Evolutionary conservation across 164 flowering plant genomes (phyloP).

Genomic region (Kalanchoe fedtschenkoi): DNA sequence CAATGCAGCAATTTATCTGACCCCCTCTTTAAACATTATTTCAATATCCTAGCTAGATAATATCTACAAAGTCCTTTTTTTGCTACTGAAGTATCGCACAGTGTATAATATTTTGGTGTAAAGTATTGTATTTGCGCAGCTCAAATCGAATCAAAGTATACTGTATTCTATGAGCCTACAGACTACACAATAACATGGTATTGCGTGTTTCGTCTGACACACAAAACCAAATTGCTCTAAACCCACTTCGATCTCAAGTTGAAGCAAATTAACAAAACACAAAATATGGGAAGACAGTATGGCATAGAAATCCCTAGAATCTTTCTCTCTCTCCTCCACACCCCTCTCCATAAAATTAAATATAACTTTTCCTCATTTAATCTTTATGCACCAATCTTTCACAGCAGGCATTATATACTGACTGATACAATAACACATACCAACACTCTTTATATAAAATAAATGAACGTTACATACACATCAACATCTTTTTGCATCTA

Average conservation of each 20-base stretch:
- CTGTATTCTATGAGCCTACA: not conserved
- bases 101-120: no score
- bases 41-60: no score
- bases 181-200: slow-evolving; percentile 10
- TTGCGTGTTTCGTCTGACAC: slow-evolving; percentile 22
- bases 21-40: no score
- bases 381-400: slow-evolving; percentile 18
- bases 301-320: slow-evolving; percentile 14
- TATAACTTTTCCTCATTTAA: slow-evolving; percentile 17
- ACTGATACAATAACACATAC: slow-evolving; percentile 10
- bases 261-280: slow-evolving; percentile 7
- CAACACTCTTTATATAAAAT: not conserved
- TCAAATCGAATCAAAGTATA: no score
- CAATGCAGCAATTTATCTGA: no score
- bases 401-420: slow-evolving; percentile 29
- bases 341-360: not conserved
- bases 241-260: slow-evolving; percentile 2
- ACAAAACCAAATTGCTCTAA: not conserved
- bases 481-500: no score
- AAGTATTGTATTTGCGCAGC: no score
- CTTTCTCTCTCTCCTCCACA: slow-evolving; percentile 12
- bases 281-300: slow-evolving; percentile 12
- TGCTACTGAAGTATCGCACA: not conserved
- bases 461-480: not conserved
- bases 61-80: no score